Conservation (phyloP, 2,329 filamentous ascomycete species). For the Ophiostoma tasmaniense region DNA sequence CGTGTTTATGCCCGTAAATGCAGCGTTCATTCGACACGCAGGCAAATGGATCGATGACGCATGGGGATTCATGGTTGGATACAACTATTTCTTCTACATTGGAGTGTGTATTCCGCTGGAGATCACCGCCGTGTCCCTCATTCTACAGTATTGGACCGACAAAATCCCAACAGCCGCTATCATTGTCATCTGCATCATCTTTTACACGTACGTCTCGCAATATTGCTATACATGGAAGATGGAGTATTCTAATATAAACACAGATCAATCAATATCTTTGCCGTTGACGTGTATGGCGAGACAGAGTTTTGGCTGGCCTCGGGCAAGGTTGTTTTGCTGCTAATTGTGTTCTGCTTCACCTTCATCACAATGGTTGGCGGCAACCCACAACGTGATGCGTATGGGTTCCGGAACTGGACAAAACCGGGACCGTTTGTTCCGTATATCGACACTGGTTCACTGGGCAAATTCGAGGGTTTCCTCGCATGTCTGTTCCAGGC, state of each 20-base stretch:
- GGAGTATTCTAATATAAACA: not conserved
- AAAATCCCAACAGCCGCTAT: slow-evolving; percentile 41
- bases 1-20: slow-evolving; percentile 52
- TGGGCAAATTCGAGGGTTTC: slow-evolving; percentile 25
- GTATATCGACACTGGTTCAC: slow-evolving; percentile 33
- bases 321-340: slow-evolving; percentile 40
- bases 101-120: slow-evolving; percentile 35
- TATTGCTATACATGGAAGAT: not conserved
- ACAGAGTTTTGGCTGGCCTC: slow-evolving; percentile 41
- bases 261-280: slow-evolving; percentile 25
- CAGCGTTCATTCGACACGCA: slow-evolving; percentile 56
- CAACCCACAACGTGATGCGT: slow-evolving; percentile 39
- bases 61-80: slow-evolving; percentile 47
- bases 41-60: slow-evolving; percentile 58
- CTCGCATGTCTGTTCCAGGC: slow-evolving; percentile 29
- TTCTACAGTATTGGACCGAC: slow-evolving; percentile 39
- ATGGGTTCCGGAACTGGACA: slow-evolving; percentile 38
- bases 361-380: slow-evolving; percentile 50
- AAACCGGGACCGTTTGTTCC: slow-evolving; percentile 34
- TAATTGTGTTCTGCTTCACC: slow-evolving; percentile 48
- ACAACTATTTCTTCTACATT: slow-evolving; percentile 38
- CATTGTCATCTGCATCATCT: slow-evolving; percentile 43
- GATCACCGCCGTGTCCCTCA: slow-evolving; percentile 33
- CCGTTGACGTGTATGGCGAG: slow-evolving; percentile 32
- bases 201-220: slow-evolving; percentile 15